phyloP scores from a whole-genome alignment of 148 eudicot genomes.

The Pouteria glomerata region DNA sequence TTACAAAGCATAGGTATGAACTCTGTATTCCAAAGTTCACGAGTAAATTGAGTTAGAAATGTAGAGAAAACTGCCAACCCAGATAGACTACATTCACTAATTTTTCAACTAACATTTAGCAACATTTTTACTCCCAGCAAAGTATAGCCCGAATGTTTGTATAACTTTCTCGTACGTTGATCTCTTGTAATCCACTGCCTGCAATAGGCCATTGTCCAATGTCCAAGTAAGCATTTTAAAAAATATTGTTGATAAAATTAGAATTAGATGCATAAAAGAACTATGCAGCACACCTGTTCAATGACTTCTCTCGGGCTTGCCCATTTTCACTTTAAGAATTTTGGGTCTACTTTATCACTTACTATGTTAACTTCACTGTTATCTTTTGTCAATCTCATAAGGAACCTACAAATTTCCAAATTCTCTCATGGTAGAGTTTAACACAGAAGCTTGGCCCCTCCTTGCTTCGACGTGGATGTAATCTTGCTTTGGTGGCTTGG shows the following conservation, averaged over 20 bases:
- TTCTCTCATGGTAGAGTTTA: too few species aligned
- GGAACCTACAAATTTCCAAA: constrained; percentile 54
- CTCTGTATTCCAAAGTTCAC: constrained; percentile 8
- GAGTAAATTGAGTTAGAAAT: not conserved
- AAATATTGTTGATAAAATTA: not conserved
- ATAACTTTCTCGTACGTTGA: constrained; percentile 92
- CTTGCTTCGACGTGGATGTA: constrained; percentile 98
- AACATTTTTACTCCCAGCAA: constrained; percentile 33
- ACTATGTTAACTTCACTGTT: constrained; percentile 74
- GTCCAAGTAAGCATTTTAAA: not conserved
- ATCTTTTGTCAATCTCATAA: constrained; percentile 66
- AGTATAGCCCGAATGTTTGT: constrained; percentile 51
- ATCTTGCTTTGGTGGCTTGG: constrained; percentile 71
- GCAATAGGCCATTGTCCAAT: constrained; percentile 16
- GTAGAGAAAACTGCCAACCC: constrained; percentile 8
- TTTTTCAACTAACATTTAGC: constrained; percentile 75
- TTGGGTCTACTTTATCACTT: constrained; percentile 68
- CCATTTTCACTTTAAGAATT: constrained; percentile 98
- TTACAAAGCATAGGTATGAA: constrained; percentile 8
- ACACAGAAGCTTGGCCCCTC: constrained; percentile 97
- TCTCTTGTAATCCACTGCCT: constrained; percentile 98
- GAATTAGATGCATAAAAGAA: not conserved
- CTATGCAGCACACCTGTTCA: constrained; percentile 60
- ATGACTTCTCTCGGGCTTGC: constrained; percentile 73
- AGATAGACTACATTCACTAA: constrained; percentile 51